Conservation (phyloP, 2,329 filamentous ascomycete genomes). For the Echinosphaeria canescens region DNA sequence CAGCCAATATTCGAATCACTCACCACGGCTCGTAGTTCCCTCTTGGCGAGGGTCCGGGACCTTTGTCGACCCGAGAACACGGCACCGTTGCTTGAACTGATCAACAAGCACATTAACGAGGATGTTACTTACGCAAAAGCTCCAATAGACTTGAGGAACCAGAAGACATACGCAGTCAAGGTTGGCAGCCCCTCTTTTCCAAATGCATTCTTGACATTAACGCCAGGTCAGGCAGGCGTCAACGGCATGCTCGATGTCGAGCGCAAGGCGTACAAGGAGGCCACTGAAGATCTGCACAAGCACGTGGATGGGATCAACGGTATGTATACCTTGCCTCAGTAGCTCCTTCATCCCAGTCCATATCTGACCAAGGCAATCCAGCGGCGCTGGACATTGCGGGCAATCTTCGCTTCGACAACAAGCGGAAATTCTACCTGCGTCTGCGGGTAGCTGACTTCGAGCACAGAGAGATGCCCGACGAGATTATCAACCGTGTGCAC, state of each 20-base stretch:
- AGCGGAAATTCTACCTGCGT: slow-evolving; percentile 61
- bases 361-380: no score
- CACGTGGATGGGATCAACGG: slow-evolving; percentile 15
- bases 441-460: slow-evolving; percentile 36
- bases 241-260: slow-evolving; percentile 78
- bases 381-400: slow-evolving; percentile 34
- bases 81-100: slow-evolving; percentile 35
- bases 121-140: slow-evolving; percentile 60
- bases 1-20: slow-evolving; percentile 47
- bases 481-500: slow-evolving; percentile 57
- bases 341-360: slow-evolving; percentile 14
- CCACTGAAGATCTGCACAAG: slow-evolving; percentile 54
- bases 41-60: slow-evolving; percentile 46
- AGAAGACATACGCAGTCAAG: slow-evolving; percentile 77
- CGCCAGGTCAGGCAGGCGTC: slow-evolving; percentile 38
- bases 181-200: slow-evolving; percentile 13
- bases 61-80: slow-evolving; percentile 45
- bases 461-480: slow-evolving; percentile 26
- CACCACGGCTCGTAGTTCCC: slow-evolving; percentile 34
- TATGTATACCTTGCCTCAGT: slow-evolving; percentile 10
- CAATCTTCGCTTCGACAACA: slow-evolving; percentile 54
- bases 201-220: slow-evolving; percentile 2
- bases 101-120: slow-evolving; percentile 53
- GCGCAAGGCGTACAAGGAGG: slow-evolving; percentile 75
- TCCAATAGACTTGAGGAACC: slow-evolving; percentile 72